Base-by-base conservation (phyloP, 305 asterid species). In the Fraxinus velutina region DNA sequence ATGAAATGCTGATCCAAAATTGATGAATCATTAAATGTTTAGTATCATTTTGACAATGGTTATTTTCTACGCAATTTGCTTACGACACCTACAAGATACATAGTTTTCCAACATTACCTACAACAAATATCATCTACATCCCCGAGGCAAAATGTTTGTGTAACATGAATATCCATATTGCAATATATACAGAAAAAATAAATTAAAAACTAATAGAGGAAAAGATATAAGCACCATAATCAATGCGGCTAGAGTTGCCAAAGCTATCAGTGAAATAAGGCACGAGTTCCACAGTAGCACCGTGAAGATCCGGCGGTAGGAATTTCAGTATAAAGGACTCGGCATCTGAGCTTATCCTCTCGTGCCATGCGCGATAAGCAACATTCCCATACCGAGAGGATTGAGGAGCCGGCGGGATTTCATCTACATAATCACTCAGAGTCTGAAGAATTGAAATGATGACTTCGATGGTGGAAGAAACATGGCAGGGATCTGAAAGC, bases 261-360 rank as follows among this genome's bases (percentile, higher is more conserved):
- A 94, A 94, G 85, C 97, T 89, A 77, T 94, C 97, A 9, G 94
- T 86, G 79, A 92, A 91, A 79, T 94, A 94, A 1, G 94, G 95
- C 81, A 90, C 96, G 34, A 94, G 90, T 78, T 94, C 98, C 5
- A 78, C 85, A 4, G 86, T 74, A 0, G 96, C 97, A 17, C 79
- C 90, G 3, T 77, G 79, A 12, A 91, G 87, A 33, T 90, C 83
- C 0, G 83, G 73, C 57, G 92, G 91, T 71, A 94, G 90, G 42
- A 94, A 50, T 77, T 21, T 79, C 34, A 84, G 83, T 91, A 91
- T 88, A 55, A 92, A 93, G 19, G 87, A 79, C 84, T 91, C 94
- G 1, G 97, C 96, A 42, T 86, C 88, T 3, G 75, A 85, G 83
- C 88, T 80, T 92, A 94, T 86, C 24, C 97, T 89, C 60, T 93